Conservation (phyloP, 108 stramenopile species). For the Epithemia pelagica region DNA sequence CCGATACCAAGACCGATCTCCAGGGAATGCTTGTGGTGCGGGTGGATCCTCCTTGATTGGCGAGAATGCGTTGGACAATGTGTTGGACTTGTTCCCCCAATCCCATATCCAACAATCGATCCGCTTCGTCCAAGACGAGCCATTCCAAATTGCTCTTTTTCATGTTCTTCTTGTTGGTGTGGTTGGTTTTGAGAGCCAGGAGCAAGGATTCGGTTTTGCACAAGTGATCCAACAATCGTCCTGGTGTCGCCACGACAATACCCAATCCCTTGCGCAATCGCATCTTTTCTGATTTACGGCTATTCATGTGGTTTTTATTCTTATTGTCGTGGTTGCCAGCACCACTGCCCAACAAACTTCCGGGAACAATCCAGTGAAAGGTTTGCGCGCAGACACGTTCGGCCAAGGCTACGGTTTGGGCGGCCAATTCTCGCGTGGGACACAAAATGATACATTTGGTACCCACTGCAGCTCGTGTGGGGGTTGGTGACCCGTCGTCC, state of each 20-base stretch:
- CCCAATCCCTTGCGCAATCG: slow-evolving; percentile 88
- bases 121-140: slow-evolving; percentile 94
- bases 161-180: too few species aligned
- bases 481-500: background rate
- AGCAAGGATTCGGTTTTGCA: slow-evolving; percentile 75
- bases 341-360: slow-evolving; percentile 78
- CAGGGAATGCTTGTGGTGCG: slow-evolving; percentile 38
- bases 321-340: background rate
- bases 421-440: slow-evolving; percentile 91
- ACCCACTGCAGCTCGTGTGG: slow-evolving; percentile 40
- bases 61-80: slow-evolving; percentile 71
- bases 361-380: slow-evolving; percentile 86
- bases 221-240: slow-evolving; percentile 92
- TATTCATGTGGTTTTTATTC: slow-evolving; percentile 42
- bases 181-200: slow-evolving; percentile 28
- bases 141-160: slow-evolving; percentile 69
- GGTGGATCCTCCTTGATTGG: slow-evolving; percentile 49
- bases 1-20: slow-evolving; percentile 82
- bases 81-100: slow-evolving; percentile 85
- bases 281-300: slow-evolving; percentile 93
- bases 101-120: slow-evolving; percentile 92
- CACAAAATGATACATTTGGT: slow-evolving; percentile 75
- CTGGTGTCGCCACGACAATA: slow-evolving; percentile 95
- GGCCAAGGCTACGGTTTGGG: slow-evolving; percentile 68
- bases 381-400: slow-evolving; percentile 42